phyloP scores from a whole-genome alignment of 345 rosid genomes.

The Hibiscus syriacus region DNA sequence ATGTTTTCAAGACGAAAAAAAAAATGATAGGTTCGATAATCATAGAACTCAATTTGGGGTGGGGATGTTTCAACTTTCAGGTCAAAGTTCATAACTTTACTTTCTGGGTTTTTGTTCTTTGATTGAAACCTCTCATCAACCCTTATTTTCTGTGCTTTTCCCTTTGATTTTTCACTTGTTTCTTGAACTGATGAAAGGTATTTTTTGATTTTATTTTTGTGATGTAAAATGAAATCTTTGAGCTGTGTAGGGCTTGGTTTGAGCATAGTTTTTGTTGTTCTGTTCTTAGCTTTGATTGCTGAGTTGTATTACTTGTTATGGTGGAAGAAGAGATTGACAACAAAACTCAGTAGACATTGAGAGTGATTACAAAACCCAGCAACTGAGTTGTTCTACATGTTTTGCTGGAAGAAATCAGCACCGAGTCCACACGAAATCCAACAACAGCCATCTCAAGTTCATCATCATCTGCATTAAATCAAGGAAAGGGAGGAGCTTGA shows the following conservation, averaged over 20 bases:
- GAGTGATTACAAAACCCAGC: no score
- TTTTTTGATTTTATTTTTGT: background rate
- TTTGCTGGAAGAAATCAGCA: constrained; percentile 53
- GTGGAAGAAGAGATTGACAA: constrained; percentile 68
- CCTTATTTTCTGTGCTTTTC: background rate
- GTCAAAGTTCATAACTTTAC: background rate
- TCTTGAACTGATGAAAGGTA: background rate
- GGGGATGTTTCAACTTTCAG: background rate
- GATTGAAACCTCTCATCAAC: background rate
- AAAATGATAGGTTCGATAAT: background rate
- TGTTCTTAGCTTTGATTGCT: constrained; percentile 69
- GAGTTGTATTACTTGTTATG: constrained; percentile 89
- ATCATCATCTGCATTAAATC: constrained; percentile 29
- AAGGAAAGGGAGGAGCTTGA: constrained; percentile 50
- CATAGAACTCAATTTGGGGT: background rate
- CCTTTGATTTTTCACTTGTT: background rate
- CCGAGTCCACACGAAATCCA: constrained; percentile 33
- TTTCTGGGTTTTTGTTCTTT: background rate
- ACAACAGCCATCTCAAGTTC: constrained; percentile 1
- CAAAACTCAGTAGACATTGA: constrained; percentile 36
- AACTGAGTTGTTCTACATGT: constrained; percentile 68
- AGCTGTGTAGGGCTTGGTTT: constrained; percentile 90
- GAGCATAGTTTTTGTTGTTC: constrained; percentile 80
- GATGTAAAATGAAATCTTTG: constrained; percentile 67
- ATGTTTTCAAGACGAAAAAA: background rate